Conservation (phyloP, 1,284 basidiomycete species). For the Sphaerobolus stellatus region DNA sequence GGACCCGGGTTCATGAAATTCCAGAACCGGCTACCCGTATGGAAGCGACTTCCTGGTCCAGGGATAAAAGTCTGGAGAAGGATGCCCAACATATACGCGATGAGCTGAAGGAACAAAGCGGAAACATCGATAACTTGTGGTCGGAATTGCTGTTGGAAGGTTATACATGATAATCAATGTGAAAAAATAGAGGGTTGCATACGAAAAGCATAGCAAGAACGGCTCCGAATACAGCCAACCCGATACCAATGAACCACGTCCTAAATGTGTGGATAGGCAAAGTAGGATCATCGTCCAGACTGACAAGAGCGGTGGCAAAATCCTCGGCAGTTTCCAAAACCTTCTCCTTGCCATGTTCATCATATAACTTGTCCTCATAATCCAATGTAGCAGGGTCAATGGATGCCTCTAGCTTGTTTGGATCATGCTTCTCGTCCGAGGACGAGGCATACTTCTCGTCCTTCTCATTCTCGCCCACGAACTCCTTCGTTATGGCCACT, state of each 20-base stretch:
- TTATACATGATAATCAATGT: neutral
- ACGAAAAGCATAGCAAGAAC: slow-evolving; percentile 60
- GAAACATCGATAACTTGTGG: slow-evolving; percentile 61
- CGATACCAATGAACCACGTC: slow-evolving; percentile 46
- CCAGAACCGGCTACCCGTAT: slow-evolving; percentile 47
- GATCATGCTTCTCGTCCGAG: slow-evolving; percentile 5
- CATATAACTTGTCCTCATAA: slow-evolving; percentile 2
- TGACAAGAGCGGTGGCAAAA: slow-evolving; percentile 49
- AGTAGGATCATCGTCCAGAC: slow-evolving; percentile 57
- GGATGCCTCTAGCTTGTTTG: neutral
- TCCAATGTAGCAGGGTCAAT: neutral
- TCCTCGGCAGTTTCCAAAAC: slow-evolving; percentile 44
- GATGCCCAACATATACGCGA: slow-evolving; percentile 44
- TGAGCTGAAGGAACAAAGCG: slow-evolving; percentile 56
- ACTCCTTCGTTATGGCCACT: neutral
- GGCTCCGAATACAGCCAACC: slow-evolving; percentile 54
- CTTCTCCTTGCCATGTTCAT: slow-evolving; percentile 10
- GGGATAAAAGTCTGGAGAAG: slow-evolving; percentile 46
- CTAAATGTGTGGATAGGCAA: slow-evolving; percentile 51
- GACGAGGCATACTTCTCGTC: slow-evolving; percentile 1
- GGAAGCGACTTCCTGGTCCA: slow-evolving; percentile 40
- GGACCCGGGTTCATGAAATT: slow-evolving; percentile 54
- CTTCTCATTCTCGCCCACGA: neutral
- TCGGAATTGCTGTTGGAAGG: slow-evolving; percentile 18
- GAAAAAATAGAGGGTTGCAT: slow-evolving; percentile 17